Evolutionary conservation across 2,329 filamentous ascomycete species (phyloP).

Genomic region (Penicillium paneum): DNA sequence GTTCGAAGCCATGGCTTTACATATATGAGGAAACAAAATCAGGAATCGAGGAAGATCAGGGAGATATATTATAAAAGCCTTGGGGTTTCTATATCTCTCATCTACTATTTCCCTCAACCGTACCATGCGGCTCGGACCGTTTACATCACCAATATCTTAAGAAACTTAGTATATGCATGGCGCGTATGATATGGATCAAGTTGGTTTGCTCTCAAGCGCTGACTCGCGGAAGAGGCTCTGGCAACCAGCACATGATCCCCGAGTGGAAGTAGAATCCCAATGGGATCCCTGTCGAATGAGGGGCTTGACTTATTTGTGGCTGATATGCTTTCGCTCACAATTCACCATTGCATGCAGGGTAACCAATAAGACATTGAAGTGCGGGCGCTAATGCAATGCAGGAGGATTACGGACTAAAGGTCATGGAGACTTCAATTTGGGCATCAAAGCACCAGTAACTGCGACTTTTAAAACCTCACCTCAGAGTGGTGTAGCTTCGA

Average conservation of each 20-base stretch:
- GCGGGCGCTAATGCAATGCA: neutral
- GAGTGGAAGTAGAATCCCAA: neutral
- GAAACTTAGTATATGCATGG: neutral
- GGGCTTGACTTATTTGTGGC: neutral
- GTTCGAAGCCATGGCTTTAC: constrained; percentile 1
- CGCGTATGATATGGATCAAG: constrained; percentile 4
- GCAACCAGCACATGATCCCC: neutral
- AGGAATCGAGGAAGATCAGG: neutral
- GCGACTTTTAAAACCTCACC: neutral
- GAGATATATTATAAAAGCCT: neutral
- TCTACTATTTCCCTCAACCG: neutral
- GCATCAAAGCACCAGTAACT: neutral
- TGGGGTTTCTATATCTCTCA: neutral
- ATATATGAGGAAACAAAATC: neutral
- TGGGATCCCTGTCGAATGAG: neutral
- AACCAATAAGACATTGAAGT: neutral
- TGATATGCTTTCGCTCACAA: neutral
- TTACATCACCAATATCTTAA: neutral
- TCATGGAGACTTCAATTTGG: neutral
- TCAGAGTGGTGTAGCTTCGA: neutral
- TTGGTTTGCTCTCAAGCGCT: constrained; percentile 2
- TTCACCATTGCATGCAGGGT: neutral
- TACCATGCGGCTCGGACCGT: constrained; percentile 3
- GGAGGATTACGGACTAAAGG: neutral
- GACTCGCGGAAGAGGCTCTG: neutral